Percentiles rank a stretch among this genome's conserved stretches.
Conservation (phyloP, 2,329 filamentous ascomycete species). For the Ascochyta fabae region DNA sequence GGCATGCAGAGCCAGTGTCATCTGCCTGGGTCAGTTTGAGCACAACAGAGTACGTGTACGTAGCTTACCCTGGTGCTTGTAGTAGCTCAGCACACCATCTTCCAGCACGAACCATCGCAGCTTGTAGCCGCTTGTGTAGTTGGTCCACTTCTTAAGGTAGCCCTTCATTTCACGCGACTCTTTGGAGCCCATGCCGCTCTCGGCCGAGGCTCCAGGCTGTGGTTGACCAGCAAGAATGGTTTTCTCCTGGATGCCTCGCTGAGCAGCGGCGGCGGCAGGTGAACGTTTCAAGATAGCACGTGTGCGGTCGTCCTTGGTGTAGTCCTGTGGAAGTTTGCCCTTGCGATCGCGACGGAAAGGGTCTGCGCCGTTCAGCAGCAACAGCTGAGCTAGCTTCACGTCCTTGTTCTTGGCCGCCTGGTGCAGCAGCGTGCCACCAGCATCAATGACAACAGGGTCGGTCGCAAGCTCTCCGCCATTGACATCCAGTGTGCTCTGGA, state of each 20-base stretch:
- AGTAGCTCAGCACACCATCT: constrained; percentile 96
- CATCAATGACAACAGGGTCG: constrained; percentile 76
- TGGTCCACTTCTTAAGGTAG: constrained; percentile 99
- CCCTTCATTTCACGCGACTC: constrained; percentile 97
- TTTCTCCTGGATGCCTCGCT: constrained; percentile 95
- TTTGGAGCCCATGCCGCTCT: constrained; percentile 70
- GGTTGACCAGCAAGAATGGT: constrained; percentile 83
- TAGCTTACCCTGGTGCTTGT: constrained; percentile 81
- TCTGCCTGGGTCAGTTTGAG: constrained; percentile 57
- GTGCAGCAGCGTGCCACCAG: constrained; percentile 90
- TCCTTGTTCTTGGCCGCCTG: constrained; percentile 91
- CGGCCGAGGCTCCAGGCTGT: constrained; percentile 64
- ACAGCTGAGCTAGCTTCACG: constrained; percentile 82
- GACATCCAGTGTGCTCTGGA: constrained; percentile 87
- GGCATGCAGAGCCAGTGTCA: constrained; percentile 92
- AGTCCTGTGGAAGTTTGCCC: constrained; percentile 93
- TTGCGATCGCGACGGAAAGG: constrained; percentile 94
- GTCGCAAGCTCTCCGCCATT: constrained; percentile 89
- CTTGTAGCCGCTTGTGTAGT: constrained; percentile 97
- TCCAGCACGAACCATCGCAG: constrained; percentile 97
- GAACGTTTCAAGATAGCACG: constrained; percentile 90
- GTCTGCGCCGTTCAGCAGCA: constrained; percentile 92
- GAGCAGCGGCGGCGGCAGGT: constrained; percentile 90
- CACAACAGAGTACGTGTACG: background rate
- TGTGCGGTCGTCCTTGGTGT: constrained; percentile 92